Conservation (phyloP, 176 grass and related monocot genomes). For the Phoenix dactylifera region DNA sequence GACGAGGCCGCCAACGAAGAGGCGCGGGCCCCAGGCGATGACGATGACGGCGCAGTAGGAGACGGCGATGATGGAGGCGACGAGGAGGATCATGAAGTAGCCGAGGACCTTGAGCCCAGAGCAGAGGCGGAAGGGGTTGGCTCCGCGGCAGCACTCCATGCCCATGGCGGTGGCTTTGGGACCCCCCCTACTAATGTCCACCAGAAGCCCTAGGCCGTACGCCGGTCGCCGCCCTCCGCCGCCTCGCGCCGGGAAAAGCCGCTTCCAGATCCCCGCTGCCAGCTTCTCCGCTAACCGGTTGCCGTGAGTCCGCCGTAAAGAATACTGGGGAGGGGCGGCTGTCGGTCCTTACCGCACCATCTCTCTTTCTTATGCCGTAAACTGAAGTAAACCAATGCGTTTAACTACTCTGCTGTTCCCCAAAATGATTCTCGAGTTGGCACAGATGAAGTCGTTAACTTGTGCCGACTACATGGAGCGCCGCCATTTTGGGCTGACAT, state of each 20-base stretch:
- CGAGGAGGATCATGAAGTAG: conserved; percentile 58
- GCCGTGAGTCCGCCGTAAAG: too few relatives aligned
- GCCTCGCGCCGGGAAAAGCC: conserved; percentile 15
- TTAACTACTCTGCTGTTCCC: too few relatives aligned
- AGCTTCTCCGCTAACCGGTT: background rate
- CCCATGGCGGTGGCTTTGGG: background rate
- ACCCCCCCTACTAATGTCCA: background rate
- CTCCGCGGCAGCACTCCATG: conserved; percentile 48
- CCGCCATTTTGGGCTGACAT: too few relatives aligned
- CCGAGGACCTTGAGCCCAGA: conserved; percentile 41
- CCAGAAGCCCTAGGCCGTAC: background rate
- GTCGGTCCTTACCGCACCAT: too few relatives aligned
- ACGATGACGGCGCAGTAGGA: conserved; percentile 82
- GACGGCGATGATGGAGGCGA: conserved; percentile 43
- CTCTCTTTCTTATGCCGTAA: too few relatives aligned
- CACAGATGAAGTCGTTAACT: too few relatives aligned
- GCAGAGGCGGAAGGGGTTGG: conserved; percentile 66
- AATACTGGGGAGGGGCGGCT: too few relatives aligned
- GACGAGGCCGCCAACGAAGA: conserved; percentile 17
- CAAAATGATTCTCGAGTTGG: too few relatives aligned
- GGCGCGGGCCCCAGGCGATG: conserved; percentile 55
- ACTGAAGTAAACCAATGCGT: too few relatives aligned
- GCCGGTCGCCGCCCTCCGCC: background rate
- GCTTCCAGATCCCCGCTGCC: conserved; percentile 16
- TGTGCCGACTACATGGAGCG: too few relatives aligned